Conservation (phyloP, 352 stramenopile genomes). For the Phytophthora tubulina region DNA sequence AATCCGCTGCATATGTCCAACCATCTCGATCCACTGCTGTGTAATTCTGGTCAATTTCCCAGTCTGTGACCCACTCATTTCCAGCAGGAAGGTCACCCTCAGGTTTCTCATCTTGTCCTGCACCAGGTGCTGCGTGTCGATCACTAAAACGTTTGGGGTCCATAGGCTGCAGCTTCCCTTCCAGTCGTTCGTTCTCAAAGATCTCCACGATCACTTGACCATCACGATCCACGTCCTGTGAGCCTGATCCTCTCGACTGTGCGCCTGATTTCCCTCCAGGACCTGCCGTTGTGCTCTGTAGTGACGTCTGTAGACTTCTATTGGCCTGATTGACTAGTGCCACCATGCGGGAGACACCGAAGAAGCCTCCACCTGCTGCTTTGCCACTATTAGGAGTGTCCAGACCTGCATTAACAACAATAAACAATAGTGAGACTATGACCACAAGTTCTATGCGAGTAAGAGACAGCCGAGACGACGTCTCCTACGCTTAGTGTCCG, state of each 20-base stretch:
- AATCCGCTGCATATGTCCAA: slow-evolving; percentile 89
- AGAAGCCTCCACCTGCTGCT: slow-evolving; percentile 68
- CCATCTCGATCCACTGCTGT: slow-evolving; percentile 82
- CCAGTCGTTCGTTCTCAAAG: slow-evolving; percentile 89
- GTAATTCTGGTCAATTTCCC: slow-evolving; percentile 87
- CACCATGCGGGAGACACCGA: slow-evolving; percentile 76
- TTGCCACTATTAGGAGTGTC: slow-evolving; percentile 44
- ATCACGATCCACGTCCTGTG: slow-evolving; percentile 73
- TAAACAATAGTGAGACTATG: slow-evolving; percentile 8
- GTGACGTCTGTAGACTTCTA: slow-evolving; percentile 71
- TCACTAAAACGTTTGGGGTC: slow-evolving; percentile 85
- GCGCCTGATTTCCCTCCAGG: slow-evolving; percentile 35
- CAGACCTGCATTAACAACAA: slow-evolving; percentile 31
- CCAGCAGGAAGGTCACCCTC: slow-evolving; percentile 72
- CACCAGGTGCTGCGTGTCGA: slow-evolving; percentile 56
- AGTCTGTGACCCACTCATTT: slow-evolving; percentile 84
- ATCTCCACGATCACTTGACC: slow-evolving; percentile 80
- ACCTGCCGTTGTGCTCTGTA: slow-evolving; percentile 57
- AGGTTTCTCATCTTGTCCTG: slow-evolving; percentile 73
- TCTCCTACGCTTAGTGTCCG: slow-evolving; percentile 67
- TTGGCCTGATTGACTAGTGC: slow-evolving; percentile 78
- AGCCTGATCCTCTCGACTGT: slow-evolving; percentile 56
- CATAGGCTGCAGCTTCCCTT: slow-evolving; percentile 72
- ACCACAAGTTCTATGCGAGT: not conserved
- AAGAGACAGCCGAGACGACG: not conserved